Evolutionary conservation across 2,329 filamentous ascomycete species (phyloP).

Genomic region (Sporothrix globosa): DNA sequence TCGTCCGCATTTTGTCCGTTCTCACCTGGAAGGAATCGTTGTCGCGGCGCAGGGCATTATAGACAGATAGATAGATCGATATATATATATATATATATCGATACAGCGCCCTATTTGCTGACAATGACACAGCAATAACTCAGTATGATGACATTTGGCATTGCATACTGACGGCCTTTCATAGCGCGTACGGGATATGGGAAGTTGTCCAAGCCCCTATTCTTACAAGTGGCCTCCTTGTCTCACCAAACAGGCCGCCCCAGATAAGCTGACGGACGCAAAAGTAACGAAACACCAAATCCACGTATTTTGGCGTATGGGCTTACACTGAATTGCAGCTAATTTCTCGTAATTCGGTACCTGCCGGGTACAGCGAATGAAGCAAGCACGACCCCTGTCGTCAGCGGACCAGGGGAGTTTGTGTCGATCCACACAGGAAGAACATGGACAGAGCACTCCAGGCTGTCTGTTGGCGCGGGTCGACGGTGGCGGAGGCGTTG

Average conservation of each 20-base stretch:
- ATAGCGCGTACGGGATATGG: too few species aligned
- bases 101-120: not conserved
- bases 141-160: too few species aligned
- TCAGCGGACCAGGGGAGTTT: not conserved
- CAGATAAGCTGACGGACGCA: constrained; percentile 7
- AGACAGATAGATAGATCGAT: not conserved
- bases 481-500: constrained; percentile 13
- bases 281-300: not conserved
- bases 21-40: not conserved
- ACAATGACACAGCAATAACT: not conserved
- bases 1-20: not conserved
- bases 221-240: not conserved
- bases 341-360: not conserved
- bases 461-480: constrained; percentile 3
- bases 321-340: not conserved
- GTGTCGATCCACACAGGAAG: not conserved
- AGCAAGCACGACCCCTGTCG: not conserved
- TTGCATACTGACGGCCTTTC: too few species aligned
- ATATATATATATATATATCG: not conserved
- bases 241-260: constrained; percentile 3
- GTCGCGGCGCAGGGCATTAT: not conserved
- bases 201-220: not conserved
- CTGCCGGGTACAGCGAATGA: not conserved
- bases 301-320: too few species aligned
- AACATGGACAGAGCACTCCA: not conserved